Percentiles rank a stretch among this genome's conserved stretches.
phyloP scores from a whole-genome alignment of 2,329 filamentous ascomycete species.

The Anthostomella pinea region DNA sequence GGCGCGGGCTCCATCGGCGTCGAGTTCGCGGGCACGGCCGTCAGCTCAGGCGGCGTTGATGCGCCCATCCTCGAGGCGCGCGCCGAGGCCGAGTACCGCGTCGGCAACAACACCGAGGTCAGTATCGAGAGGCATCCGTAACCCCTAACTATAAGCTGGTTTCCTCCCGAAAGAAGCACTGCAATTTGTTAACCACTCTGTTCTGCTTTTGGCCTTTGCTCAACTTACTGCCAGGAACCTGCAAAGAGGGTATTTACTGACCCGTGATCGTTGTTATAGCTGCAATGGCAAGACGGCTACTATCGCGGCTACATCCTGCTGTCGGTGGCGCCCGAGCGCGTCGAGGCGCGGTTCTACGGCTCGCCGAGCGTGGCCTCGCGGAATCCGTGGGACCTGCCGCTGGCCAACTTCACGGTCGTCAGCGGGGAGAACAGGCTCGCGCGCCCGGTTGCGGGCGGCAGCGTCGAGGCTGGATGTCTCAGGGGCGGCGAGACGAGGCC shows the following conservation, averaged over 20 bases:
- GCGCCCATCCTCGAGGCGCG: conserved; percentile 53
- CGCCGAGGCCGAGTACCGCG: conserved; percentile 34
- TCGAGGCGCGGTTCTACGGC: conserved; percentile 64
- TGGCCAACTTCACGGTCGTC: conserved; percentile 69
- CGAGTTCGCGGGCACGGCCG: conserved; percentile 65
- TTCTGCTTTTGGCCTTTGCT: too few species aligned
- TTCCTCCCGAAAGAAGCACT: too few species aligned
- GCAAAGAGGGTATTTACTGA: too few species aligned
- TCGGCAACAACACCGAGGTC: conserved; percentile 53
- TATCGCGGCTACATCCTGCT: conserved; percentile 73
- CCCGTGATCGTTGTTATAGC: too few species aligned
- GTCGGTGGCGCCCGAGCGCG: conserved; percentile 51
- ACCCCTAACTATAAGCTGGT: too few species aligned
- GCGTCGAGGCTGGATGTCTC: conserved; percentile 53
- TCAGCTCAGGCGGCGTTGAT: conserved; percentile 60
- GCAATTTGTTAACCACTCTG: too few species aligned
- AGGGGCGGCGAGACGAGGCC: conserved; percentile 42
- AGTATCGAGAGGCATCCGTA: too few species aligned
- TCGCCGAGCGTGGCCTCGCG: conserved; percentile 55
- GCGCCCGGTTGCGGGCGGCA: conserved; percentile 40
- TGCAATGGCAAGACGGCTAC: conserved; percentile 72
- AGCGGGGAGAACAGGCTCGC: conserved; percentile 57
- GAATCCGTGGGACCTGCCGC: conserved; percentile 61
- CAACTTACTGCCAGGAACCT: too few species aligned
- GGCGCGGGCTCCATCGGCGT: conserved; percentile 58